These are phyloP conservation scores for Apophysomyces ossiformis DNA, from an alignment of 371 early-diverging fungal species.

Conservation along the genomic window DNA sequence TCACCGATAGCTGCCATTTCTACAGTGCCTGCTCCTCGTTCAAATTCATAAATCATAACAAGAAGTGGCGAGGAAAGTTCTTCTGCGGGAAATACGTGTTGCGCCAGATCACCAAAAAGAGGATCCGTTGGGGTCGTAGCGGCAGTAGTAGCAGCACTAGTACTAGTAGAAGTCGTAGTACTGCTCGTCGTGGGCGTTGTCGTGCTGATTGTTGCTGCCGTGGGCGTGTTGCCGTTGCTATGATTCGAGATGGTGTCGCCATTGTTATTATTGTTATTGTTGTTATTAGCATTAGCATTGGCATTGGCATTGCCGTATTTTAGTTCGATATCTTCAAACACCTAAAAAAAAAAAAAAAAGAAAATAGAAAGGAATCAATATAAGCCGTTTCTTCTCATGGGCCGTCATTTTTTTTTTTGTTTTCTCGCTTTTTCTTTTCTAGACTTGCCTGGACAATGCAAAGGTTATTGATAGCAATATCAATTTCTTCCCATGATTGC, in stretches of 20 bases:
- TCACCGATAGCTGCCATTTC: slow-evolving; percentile 30
- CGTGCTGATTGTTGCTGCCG: neutral
- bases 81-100: neutral
- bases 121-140: slow-evolving; percentile 1
- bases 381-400: too few relatives aligned
- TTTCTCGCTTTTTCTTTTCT: neutral
- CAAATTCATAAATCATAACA: slow-evolving; percentile 59
- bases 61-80: slow-evolving; percentile 35
- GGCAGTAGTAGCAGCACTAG: neutral
- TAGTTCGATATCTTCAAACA: slow-evolving; percentile 58
- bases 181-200: neutral
- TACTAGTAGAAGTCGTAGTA: too few relatives aligned
- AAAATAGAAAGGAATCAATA: neutral
- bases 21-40: slow-evolving; percentile 52
- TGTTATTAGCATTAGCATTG: too few relatives aligned
- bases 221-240: slow-evolving; percentile 4
- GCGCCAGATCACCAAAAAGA: neutral
- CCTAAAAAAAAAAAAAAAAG: slow-evolving; percentile 21
- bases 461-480: slow-evolving; percentile 55
- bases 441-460: slow-evolving; percentile 54
- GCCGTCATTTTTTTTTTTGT: too few relatives aligned
- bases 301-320: slow-evolving; percentile 25
- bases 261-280: too few relatives aligned
- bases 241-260: too few relatives aligned
- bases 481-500: slow-evolving; percentile 57